phyloP scores from a whole-genome alignment of 495 filamentous ascomycete species.

The Penicillium simplicissimum region DNA sequence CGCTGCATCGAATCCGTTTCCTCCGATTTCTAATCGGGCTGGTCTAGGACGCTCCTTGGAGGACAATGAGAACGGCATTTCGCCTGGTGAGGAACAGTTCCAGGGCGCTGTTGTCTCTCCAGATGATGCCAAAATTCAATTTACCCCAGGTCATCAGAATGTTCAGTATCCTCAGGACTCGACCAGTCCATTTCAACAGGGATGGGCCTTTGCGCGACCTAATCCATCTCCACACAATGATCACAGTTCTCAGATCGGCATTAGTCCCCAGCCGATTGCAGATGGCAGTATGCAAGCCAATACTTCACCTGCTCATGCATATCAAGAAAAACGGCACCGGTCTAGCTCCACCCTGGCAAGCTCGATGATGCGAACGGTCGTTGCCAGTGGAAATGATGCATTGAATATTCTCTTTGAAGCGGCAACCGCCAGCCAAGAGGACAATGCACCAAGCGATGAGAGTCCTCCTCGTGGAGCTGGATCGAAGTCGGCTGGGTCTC shows the following conservation, averaged over 20 bases:
- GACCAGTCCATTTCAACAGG: conserved; percentile 20
- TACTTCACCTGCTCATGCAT: conserved; percentile 15
- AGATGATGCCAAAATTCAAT: conserved; percentile 6
- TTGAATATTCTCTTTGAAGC: conserved; percentile 56
- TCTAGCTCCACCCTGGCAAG: conserved; percentile 39
- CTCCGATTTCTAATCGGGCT: conserved; percentile 7
- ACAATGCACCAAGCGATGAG: conserved; percentile 18
- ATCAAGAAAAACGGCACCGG: conserved; percentile 29
- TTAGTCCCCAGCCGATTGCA: conserved; percentile 14
- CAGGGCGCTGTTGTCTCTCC: conserved; percentile 2
- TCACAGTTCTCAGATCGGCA: conserved; percentile 15
- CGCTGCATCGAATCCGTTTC: not conserved
- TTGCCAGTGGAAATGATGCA: conserved; percentile 54
- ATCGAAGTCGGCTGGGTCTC: conserved; percentile 14
- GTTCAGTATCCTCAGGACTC: conserved; percentile 10
- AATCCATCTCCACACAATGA: conserved; percentile 18
- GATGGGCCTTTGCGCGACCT: conserved; percentile 17
- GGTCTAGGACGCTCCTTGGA: conserved; percentile 22
- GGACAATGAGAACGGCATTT: conserved; percentile 15
- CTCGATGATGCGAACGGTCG: conserved; percentile 52
- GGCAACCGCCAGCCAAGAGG: conserved; percentile 41
- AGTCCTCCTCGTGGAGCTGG: conserved; percentile 15
- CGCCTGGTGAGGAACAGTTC: conserved; percentile 11
- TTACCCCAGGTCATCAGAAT: conserved; percentile 10
- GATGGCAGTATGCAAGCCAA: conserved; percentile 10